These are phyloP conservation scores for Phytophthora ohioensis DNA, from an alignment of 352 stramenopile species.

Conservation along the genomic window DNA sequence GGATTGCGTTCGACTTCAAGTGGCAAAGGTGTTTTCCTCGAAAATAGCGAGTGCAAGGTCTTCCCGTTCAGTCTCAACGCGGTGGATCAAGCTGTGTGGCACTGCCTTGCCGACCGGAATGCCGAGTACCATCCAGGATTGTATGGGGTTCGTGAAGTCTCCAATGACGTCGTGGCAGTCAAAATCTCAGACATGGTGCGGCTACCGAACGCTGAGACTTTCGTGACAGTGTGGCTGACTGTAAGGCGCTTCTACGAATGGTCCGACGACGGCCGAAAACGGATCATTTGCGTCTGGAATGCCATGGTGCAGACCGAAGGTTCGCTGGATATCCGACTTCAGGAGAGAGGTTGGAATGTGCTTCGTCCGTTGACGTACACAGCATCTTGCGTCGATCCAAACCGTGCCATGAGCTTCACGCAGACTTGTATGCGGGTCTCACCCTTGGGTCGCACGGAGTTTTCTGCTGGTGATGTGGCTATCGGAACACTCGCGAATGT, in stretches of 20 bases:
- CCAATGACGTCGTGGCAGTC: conserved; percentile 26
- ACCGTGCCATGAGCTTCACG: conserved; percentile 36
- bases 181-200: conserved; percentile 39
- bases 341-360: conserved; percentile 45
- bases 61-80: conserved; percentile 42
- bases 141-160: conserved; percentile 30
- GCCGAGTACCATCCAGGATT: conserved; percentile 27
- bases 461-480: conserved; percentile 31
- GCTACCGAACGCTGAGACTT: conserved; percentile 32
- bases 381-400: conserved; percentile 18
- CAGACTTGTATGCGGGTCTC: conserved; percentile 41
- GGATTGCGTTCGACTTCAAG: conserved; percentile 11
- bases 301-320: conserved; percentile 43
- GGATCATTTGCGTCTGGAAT: conserved; percentile 44
- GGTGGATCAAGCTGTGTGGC: conserved; percentile 42
- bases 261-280: conserved; percentile 24
- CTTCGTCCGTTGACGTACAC: conserved; percentile 32
- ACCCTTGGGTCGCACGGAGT: conserved; percentile 21
- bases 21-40: conserved; percentile 31
- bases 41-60: conserved; percentile 46
- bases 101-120: conserved; percentile 31
- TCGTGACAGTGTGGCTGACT: conserved; percentile 39
- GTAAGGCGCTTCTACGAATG: conserved; percentile 28
- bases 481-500: conserved; percentile 40
- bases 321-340: conserved; percentile 37